phyloP scores from a whole-genome alignment of 768 basidiomycete species.

The Tricholoma terreum region DNA sequence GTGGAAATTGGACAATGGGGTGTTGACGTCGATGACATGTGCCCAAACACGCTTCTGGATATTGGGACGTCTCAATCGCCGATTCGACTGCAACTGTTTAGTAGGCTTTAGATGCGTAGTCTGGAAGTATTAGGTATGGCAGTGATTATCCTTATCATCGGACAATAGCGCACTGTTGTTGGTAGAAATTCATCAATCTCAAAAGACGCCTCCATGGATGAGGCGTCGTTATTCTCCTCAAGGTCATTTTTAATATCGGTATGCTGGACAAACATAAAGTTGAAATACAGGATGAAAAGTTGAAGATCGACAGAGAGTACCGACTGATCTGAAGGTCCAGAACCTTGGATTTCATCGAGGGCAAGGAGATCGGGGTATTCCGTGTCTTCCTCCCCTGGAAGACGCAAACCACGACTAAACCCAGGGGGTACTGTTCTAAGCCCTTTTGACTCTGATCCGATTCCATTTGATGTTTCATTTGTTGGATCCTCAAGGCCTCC shows the following conservation, averaged over 20 bases:
- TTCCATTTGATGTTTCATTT: slow-evolving; percentile 30
- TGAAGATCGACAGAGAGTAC: slow-evolving; percentile 11
- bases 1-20: slow-evolving; percentile 82
- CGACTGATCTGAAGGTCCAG: slow-evolving; percentile 9
- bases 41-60: slow-evolving; percentile 94
- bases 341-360: slow-evolving; percentile 22
- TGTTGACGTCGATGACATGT: slow-evolving; percentile 92
- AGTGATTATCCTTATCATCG: neutral
- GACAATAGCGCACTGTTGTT: slow-evolving; percentile 37
- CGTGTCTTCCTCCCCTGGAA: slow-evolving; percentile 51
- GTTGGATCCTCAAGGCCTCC: slow-evolving; percentile 81
- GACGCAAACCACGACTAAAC: slow-evolving; percentile 71
- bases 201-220: slow-evolving; percentile 21
- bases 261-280: slow-evolving; percentile 7
- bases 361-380: slow-evolving; percentile 43
- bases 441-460: slow-evolving; percentile 35
- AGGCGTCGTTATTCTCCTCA: slow-evolving; percentile 12
- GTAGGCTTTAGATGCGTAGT: slow-evolving; percentile 57
- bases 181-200: slow-evolving; percentile 85
- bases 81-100: slow-evolving; percentile 28
- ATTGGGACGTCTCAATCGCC: slow-evolving; percentile 40
- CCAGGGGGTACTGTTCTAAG: slow-evolving; percentile 80
- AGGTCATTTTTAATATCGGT: slow-evolving; percentile 7
- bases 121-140: slow-evolving; percentile 27
- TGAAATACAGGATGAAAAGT: neutral